Percentiles rank a stretch among this genome's conserved stretches.
Conservation (phyloP, 2,329 filamentous ascomycete species). For the Colletotrichum filicis region DNA sequence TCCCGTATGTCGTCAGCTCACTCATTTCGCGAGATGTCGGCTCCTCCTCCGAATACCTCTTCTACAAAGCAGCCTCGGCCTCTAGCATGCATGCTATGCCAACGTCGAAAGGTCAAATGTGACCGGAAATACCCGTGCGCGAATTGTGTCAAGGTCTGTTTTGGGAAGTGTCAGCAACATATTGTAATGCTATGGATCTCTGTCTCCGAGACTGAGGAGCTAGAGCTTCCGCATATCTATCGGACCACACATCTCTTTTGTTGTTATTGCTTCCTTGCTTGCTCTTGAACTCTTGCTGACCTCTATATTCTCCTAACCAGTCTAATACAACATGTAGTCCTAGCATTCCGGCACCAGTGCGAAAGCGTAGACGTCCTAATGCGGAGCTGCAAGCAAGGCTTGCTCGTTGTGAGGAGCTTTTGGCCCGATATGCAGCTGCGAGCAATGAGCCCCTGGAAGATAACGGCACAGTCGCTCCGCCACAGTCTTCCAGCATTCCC, state of each 20-base stretch:
- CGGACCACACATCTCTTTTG: too few relatives aligned
- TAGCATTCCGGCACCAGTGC: slow-evolving; percentile 67
- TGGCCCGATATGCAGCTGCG: slow-evolving; percentile 63
- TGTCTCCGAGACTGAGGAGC: too few relatives aligned
- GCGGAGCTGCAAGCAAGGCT: slow-evolving; percentile 70
- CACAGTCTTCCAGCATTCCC: slow-evolving; percentile 10
- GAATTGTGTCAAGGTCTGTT: slow-evolving; percentile 59
- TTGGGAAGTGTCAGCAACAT: background rate
- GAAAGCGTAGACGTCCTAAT: slow-evolving; percentile 68
- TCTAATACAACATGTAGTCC: slow-evolving; percentile 59
- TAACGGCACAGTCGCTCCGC: background rate
- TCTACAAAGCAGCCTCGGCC: slow-evolving; percentile 37
- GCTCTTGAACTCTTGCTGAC: background rate
- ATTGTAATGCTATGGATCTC: too few relatives aligned
- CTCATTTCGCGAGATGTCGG: slow-evolving; percentile 5
- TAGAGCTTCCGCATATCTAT: too few relatives aligned
- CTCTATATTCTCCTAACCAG: background rate
- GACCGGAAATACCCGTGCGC: slow-evolving; percentile 68
- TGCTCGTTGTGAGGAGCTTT: slow-evolving; percentile 66
- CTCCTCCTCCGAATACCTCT: slow-evolving; percentile 10
- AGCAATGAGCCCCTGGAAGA: slow-evolving; percentile 17
- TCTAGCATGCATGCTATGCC: slow-evolving; percentile 62
- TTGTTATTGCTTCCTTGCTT: too few relatives aligned
- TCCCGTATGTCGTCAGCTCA: background rate
- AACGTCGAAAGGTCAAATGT: slow-evolving; percentile 71